Percentiles rank a stretch among this genome's conserved stretches.
Evolutionary conservation across 345 rosid genomes (phyloP).

Genomic region (Kandelia obovata): DNA sequence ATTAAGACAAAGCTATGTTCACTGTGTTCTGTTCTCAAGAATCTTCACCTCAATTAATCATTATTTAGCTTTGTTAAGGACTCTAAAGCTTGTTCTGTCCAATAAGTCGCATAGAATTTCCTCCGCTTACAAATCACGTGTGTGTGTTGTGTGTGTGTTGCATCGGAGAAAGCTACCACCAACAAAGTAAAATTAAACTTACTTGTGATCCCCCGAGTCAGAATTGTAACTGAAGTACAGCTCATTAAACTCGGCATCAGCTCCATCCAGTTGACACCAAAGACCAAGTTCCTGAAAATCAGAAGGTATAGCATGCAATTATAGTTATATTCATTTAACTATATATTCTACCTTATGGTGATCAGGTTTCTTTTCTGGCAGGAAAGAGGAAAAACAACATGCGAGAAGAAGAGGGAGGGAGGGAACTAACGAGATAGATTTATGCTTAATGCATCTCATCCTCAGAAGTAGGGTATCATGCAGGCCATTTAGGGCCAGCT

Average conservation of each 20-base stretch:
- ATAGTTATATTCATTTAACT: background rate
- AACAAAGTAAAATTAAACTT: conserved; percentile 26
- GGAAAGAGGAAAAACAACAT: no score
- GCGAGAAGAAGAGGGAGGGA: background rate
- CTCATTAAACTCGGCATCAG: conserved; percentile 98
- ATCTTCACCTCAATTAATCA: background rate
- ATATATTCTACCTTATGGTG: conserved; percentile 62
- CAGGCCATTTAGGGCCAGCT: conserved; percentile 94
- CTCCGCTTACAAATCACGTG: background rate
- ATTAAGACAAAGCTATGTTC: background rate
- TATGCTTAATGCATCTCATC: conserved; percentile 50
- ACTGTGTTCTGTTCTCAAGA: background rate
- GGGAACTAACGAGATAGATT: background rate
- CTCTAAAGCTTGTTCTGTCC: no score
- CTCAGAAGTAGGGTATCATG: conserved; percentile 53
- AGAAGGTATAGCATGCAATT: conserved; percentile 17
- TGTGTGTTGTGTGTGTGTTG: background rate
- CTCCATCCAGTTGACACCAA: conserved; percentile 85
- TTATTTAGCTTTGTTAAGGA: background rate
- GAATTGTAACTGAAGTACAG: conserved; percentile 82
- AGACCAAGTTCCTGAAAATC: conserved; percentile 87
- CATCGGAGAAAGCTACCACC: conserved; percentile 4
- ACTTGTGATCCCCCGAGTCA: conserved; percentile 71
- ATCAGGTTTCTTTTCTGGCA: conserved; percentile 42
- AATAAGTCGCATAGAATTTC: no score